Conservation (phyloP, 176 grass and related monocot genomes). For the Puya raimondii region DNA sequence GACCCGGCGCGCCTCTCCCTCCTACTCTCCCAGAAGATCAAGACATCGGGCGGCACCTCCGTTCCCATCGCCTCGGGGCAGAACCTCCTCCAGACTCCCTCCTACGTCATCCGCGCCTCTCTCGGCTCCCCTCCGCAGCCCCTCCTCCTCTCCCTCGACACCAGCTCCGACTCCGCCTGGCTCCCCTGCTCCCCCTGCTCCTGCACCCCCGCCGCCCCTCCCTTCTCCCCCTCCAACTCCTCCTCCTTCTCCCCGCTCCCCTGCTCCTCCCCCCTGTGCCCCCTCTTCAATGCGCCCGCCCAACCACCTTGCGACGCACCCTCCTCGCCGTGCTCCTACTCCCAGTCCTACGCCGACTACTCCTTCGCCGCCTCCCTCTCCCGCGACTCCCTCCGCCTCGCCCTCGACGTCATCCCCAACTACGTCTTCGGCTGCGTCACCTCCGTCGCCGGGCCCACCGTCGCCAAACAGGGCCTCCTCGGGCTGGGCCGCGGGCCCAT, state of each 20-base stretch:
- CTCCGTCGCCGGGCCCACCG: conserved; percentile 39
- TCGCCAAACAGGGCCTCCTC: conserved; percentile 67
- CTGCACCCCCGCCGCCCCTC: conserved; percentile 57
- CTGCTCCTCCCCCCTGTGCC: conserved; percentile 67
- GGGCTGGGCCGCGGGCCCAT: conserved; percentile 66
- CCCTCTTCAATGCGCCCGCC: conserved; percentile 43
- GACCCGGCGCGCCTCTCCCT: conserved; percentile 64
- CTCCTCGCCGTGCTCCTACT: conserved; percentile 53
- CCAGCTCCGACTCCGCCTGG: conserved; percentile 88
- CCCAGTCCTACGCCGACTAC: conserved; percentile 60
- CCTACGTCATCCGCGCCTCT: conserved; percentile 67
- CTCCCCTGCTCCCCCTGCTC: conserved; percentile 77
- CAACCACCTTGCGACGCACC: conserved; percentile 17
- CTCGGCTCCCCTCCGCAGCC: conserved; percentile 61
- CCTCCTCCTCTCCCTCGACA: conserved; percentile 72
- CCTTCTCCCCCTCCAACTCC: conserved; percentile 64
- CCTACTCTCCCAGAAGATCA: conserved; percentile 47
- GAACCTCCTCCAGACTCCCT: conserved; percentile 48
- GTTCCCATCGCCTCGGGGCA: conserved; percentile 83
- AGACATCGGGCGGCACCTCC: conserved; percentile 32
- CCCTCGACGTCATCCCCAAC: conserved; percentile 40
- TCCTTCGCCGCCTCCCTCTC: conserved; percentile 56
- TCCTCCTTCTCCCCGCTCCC: conserved; percentile 56
- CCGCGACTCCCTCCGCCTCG: conserved; percentile 56
- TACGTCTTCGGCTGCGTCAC: conserved; percentile 78